Base-by-base conservation (phyloP, 371 early-diverging fungal genomes). In the Mucor velutinosus region DNA sequence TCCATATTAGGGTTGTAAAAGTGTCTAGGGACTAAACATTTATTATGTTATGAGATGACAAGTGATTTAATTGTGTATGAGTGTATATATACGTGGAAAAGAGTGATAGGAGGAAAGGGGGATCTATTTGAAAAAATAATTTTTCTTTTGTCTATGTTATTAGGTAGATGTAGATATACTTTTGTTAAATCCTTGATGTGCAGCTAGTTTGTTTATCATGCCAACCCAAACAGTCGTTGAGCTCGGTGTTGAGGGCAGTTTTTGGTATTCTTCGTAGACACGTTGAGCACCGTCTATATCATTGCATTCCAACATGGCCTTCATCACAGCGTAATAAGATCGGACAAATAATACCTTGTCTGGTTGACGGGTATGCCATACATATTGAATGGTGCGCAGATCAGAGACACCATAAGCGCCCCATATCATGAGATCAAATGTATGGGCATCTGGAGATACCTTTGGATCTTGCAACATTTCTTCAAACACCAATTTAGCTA, bases 381-480 rank as follows among this genome's bases (percentile, higher is more conserved):
- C 32, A 6, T 21, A 3, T 4, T 67, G 55, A 17, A 78, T 49
- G 14, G 57, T 69, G 17, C 69, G 65, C 43, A 65, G 35, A 60
- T 78, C 76, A 60, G 56, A 60, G 11, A 71, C 58, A 0, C 25
- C 2, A 45, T 66, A 66, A 3, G 78, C 76, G 11, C 71, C 73
- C 63, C 71, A 71, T 17, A 78, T 68, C 74, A 78, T 64, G 2
- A 73, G 19, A 67, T 78, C 76, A 67, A 66, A 69, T 0, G 78
- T 78, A 17, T 64, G 56, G 4, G 64, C 29, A 55, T 68, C 74
- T 7, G 72, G 73, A 33, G 33, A 5, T 15, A 57, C 29, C 12
- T 39, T 15, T 1, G 56, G 7, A 8, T 69, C 33, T 17, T 60
- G 47, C 25, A 69, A 23, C 76, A 80, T 77, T 10, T 72, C 70